phyloP scores from a whole-genome alignment of 345 rosid genomes.

The Aethionema arabicum region DNA sequence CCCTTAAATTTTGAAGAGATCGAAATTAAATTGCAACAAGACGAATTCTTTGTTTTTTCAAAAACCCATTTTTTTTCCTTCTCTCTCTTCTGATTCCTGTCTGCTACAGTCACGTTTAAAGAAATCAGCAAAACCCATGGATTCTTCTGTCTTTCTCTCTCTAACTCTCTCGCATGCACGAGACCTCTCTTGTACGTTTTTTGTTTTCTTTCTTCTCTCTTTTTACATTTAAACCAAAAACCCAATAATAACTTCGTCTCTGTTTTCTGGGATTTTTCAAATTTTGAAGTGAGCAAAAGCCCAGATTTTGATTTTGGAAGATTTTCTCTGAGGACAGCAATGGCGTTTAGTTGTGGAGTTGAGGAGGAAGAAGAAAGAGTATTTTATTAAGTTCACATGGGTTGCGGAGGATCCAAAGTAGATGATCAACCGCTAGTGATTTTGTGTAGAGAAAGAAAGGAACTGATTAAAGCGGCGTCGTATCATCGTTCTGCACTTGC shows the following conservation, averaged over 20 bases:
- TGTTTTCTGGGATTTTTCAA: constrained; percentile 1
- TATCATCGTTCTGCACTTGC: constrained; percentile 76
- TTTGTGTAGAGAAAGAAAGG: constrained; percentile 75
- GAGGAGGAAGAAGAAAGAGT: constrained; percentile 32
- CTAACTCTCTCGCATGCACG: constrained; percentile 43
- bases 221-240: neutral
- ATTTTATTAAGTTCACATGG: constrained; percentile 46
- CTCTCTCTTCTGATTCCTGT: constrained; percentile 31
- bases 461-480: constrained; percentile 66
- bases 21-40: constrained; percentile 33
- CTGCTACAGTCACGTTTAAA: constrained; percentile 37
- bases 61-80: neutral
- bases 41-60: constrained; percentile 17
- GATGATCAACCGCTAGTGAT: constrained; percentile 72
- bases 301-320: constrained; percentile 26
- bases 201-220: constrained; percentile 9
- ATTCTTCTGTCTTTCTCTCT: constrained; percentile 26
- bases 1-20: constrained; percentile 31
- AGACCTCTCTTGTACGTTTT: constrained; percentile 23
- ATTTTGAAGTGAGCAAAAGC: constrained; percentile 8
- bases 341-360: constrained; percentile 33
- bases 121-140: constrained; percentile 38
- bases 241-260: constrained; percentile 3
- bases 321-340: constrained; percentile 25
- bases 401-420: constrained; percentile 89